These are phyloP conservation scores for Circinella umbellata DNA, from an alignment of 371 early-diverging fungal genomes.

Conservation along the genomic window DNA sequence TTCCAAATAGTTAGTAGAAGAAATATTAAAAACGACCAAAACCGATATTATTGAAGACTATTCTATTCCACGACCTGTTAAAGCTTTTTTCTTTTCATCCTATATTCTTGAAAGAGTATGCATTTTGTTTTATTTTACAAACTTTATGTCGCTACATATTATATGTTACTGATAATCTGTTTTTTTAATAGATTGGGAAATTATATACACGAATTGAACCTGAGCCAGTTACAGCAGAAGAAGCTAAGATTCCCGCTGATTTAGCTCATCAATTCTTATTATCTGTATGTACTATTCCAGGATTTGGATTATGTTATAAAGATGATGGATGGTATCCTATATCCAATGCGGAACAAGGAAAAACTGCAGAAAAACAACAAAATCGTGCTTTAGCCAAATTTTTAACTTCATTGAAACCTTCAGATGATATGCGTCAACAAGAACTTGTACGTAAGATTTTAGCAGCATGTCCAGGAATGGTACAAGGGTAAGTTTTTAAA, in stretches of 20 bases:
- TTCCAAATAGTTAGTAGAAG: slow-evolving; percentile 60
- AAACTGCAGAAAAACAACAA: slow-evolving; percentile 37
- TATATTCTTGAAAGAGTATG: slow-evolving; percentile 67
- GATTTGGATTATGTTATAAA: slow-evolving; percentile 75
- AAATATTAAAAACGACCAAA: slow-evolving; percentile 60
- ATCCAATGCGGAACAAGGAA: slow-evolving; percentile 19
- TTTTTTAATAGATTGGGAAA: slow-evolving; percentile 47
- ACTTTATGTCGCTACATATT: background rate
- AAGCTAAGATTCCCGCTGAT: slow-evolving; percentile 61
- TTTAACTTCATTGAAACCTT: slow-evolving; percentile 62
- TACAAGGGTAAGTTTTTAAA: slow-evolving; percentile 61
- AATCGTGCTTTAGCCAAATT: slow-evolving; percentile 71
- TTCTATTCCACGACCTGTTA: slow-evolving; percentile 56
- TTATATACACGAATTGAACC: slow-evolving; percentile 61
- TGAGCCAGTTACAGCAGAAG: slow-evolving; percentile 32
- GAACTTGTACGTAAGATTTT: slow-evolving; percentile 69
- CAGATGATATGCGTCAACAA: slow-evolving; percentile 73
- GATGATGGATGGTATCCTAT: slow-evolving; percentile 82
- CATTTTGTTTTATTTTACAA: background rate
- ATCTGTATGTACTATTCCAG: slow-evolving; percentile 75
- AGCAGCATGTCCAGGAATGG: slow-evolving; percentile 78
- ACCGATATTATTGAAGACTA: slow-evolving; percentile 71
- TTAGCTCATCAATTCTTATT: slow-evolving; percentile 74
- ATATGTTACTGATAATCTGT: too few relatives aligned
- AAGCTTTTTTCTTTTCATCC: slow-evolving; percentile 70